Base-by-base conservation (phyloP, 306 rosid species). In the Trifolium repens region DNA sequence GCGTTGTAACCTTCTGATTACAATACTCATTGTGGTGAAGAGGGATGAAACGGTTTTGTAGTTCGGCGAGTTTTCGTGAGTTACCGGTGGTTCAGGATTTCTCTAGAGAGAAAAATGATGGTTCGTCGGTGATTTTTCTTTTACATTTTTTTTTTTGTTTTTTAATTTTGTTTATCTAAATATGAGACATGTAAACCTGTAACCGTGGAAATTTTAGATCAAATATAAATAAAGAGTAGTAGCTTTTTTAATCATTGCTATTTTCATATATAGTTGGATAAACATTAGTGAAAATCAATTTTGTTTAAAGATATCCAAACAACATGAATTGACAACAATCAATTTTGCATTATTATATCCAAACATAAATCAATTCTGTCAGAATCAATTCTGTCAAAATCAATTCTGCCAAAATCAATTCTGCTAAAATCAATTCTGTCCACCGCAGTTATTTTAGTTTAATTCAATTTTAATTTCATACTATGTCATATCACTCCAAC, bases 1-100 rank as follows among this genome's bases (percentile, higher is more conserved):
- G 65, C 16, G 44, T 73, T 32, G 81, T 78, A 80, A 73, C 43
- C 61, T 80, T 72, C 40, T 35, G 22, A 5, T 67, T 22, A 59
- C 65, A 61, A 61, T 61, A 7, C 32, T 32, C 46, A 10, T 54
- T 57, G 50, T 59, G 69, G 71, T 22, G 79, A 52, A 53, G 65
- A 62, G 66, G 68, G 57, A 40, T 15, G 24, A 55, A 24, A 67
- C 55, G 55, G 49, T 76, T 66, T 75, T 66, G 42, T 68, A 80
- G 55, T 79, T 89, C 89, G 87, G 86, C 82, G 86, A 87, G 90
- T 77, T 90, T 89, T 88, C 84, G 89, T 71, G 66, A 82, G 77
- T 61, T 57, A 72, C 91, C 91, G 89, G 88, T 87, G 89, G 88
- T 87, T 76, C 91, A 80, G 86, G 94, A 91, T 91, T 89, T 91